A percentile compares a stretch with the other conserved stretches of the same genome.
Evolutionary conservation across 768 basidiomycete genomes (phyloP).

Genomic region (Phylloporus sp.): DNA sequence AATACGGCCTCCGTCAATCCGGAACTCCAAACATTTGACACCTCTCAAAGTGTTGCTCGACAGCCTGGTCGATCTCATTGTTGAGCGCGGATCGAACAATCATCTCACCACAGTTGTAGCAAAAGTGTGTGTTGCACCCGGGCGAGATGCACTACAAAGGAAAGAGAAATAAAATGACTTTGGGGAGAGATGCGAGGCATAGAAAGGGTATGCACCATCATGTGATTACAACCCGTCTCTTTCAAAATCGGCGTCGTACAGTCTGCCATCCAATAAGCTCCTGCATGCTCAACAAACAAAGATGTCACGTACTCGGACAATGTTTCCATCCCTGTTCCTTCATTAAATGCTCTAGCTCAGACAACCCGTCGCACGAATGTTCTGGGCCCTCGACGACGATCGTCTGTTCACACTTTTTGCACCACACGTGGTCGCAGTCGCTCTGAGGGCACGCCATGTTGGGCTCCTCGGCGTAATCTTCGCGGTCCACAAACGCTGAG

Average conservation of each 20-base stretch:
- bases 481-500: conserved; percentile 47
- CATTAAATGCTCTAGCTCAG: conserved; percentile 53
- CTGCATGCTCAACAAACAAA: neutral
- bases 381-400: conserved; percentile 33
- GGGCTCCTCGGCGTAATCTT: conserved; percentile 38
- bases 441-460: conserved; percentile 48
- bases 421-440: conserved; percentile 53
- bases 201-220: conserved; percentile 41
- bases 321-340: conserved; percentile 54
- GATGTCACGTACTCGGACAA: conserved; percentile 51
- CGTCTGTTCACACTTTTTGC: conserved; percentile 52
- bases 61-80: conserved; percentile 28
- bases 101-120: conserved; percentile 46
- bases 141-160: conserved; percentile 52
- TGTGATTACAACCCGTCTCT: conserved; percentile 54
- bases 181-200: too few species aligned
- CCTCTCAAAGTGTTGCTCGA: conserved; percentile 31
- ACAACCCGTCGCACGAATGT: conserved; percentile 58
- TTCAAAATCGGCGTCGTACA: conserved; percentile 50
- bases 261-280: conserved; percentile 20
- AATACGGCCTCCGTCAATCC: conserved; percentile 14
- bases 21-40: conserved; percentile 38
- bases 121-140: conserved; percentile 58
- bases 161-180: neutral
- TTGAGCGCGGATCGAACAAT: conserved; percentile 41